Evolutionary conservation across 306 rosid genomes (phyloP).

Genomic region (Acmispon strigosus): DNA sequence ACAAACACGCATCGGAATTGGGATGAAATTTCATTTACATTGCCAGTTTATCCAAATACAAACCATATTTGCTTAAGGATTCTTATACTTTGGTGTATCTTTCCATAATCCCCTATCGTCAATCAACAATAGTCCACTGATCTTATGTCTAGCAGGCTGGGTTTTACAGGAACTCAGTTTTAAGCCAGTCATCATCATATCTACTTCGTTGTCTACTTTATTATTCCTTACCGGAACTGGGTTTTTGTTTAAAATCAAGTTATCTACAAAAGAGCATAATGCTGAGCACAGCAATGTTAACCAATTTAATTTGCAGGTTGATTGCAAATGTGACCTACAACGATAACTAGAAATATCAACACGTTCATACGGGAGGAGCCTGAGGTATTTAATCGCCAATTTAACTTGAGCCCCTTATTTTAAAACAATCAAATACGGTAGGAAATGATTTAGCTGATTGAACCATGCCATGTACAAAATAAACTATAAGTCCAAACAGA

Average conservation of each 20-base stretch:
- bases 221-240: neutral
- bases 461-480: slow-evolving; percentile 12
- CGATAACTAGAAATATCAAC: neutral
- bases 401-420: slow-evolving; percentile 18
- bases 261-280: neutral
- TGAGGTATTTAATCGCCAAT: neutral
- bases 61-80: neutral
- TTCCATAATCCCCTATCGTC: neutral
- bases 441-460: neutral
- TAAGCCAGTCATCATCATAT: no score
- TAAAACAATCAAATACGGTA: neutral
- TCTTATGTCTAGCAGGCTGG: neutral
- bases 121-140: no score
- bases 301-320: neutral
- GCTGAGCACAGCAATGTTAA: neutral
- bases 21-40: no score
- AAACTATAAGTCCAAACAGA: slow-evolving; percentile 1
- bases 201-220: no score
- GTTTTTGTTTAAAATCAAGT: neutral
- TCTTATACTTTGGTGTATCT: neutral
- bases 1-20: no score
- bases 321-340: neutral
- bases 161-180: neutral
- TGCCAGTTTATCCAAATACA: no score
- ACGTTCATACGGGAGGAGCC: neutral